These are phyloP conservation scores for Lycium barbarum DNA, from an alignment of 257 asterid genomes.

Conservation along the genomic window DNA sequence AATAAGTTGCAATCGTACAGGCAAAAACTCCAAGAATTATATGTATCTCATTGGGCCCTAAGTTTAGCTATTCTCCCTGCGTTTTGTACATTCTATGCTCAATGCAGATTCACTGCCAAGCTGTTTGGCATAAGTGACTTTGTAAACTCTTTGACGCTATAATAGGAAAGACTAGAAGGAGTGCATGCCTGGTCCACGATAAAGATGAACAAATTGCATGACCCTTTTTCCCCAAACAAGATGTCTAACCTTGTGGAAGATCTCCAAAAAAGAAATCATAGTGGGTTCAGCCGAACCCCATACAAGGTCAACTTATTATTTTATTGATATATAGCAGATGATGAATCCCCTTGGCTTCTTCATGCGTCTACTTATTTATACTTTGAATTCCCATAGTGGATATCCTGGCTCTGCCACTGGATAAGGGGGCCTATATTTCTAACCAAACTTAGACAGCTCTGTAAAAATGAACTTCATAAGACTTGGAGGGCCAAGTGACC, in stretches of 20 bases:
- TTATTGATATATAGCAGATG: not conserved
- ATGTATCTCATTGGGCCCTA: constrained; percentile 12
- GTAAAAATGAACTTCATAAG: constrained; percentile 7
- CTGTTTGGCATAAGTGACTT: constrained; percentile 4
- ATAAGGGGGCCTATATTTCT: not conserved
- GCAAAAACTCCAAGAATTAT: not conserved
- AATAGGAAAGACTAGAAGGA: constrained; percentile 8
- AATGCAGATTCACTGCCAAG: constrained; percentile 8
- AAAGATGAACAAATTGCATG: not conserved
- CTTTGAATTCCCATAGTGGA: not conserved
- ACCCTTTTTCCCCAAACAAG: constrained; percentile 2
- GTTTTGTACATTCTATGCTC: not conserved
- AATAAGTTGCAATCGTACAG: not conserved
- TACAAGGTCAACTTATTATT: constrained; percentile 7
- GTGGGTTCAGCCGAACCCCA: not conserved
- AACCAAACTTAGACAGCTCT: not conserved
- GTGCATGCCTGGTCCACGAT: constrained; percentile 11
- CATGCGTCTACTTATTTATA: not conserved
- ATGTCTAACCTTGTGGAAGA: not conserved
- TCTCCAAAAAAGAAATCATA: not conserved
- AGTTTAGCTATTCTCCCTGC: not conserved
- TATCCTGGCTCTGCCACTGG: not conserved
- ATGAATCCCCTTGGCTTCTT: not conserved
- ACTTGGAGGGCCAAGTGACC: constrained; percentile 19
- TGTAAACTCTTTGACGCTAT: not conserved